Evolutionary conservation across 1,284 basidiomycete species (phyloP), one percentile per base, ranked within the genome.

Genomic region (Ustilago crameri): DNA sequence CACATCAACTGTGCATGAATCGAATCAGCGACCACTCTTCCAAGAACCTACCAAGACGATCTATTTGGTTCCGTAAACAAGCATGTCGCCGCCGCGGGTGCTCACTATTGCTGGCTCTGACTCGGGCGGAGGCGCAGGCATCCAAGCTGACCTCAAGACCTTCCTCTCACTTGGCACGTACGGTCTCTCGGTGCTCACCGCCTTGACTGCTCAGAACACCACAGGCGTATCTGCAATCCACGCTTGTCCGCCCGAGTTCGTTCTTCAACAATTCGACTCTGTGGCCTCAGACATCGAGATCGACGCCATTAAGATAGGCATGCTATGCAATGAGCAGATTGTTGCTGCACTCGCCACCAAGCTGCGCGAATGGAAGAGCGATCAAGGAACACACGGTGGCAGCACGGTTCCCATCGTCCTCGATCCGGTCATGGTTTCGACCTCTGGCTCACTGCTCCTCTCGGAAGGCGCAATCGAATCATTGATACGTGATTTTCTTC

Each of bases 121-220:
- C 80, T 89, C 90, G 1, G 89, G 91, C 35, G 93, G 93, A 30
- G 94, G 94, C 2, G 93, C 93, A 32, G 93, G 93, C 0, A 93
- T 95, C 45, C 93, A 87, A 76, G 87, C 86, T 17, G 95, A 97
- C 84, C 86, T 97, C 35, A 94, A 92, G 84, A 92, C 84, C 0
- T 79, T 85, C 59, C 89, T 91, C 2, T 90, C 92, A 0, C 87
- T 91, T 26, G 87, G 87, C 30, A 91, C 91, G 75, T 96, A 94
- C 79, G 95, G 93, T 18, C 87, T 91, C n/a, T 91, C 90, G 58
- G 93, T 90, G 4, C 85, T 95, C 53, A 96, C 95, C 0, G 93
- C 93, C 0, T 83, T 97, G 45, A 95, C 93, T 0, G 92, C 94
- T 0, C 95, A 98, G 82, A 96, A 96, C 82, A 96, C 94, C 0